Conservation (phyloP, 1,139 yeast genomes). For the Trichomonascaceae sp. region DNA sequence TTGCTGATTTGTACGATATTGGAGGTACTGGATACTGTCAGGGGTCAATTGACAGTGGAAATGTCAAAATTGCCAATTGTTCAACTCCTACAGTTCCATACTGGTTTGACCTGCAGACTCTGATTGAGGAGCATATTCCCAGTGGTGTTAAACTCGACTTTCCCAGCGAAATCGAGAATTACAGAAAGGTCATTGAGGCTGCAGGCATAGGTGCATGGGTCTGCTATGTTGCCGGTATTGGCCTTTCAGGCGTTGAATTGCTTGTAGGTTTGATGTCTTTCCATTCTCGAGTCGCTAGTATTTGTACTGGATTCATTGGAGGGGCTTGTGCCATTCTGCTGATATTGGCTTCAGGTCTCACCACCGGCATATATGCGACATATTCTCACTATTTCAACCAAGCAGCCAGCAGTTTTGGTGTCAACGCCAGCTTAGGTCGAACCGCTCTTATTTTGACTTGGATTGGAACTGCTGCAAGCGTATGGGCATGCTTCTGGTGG, state of each 20-base stretch:
- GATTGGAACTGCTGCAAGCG: slow-evolving; percentile 39
- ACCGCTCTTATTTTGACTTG: slow-evolving; percentile 40
- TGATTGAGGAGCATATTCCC: slow-evolving; percentile 42
- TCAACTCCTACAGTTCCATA: slow-evolving; percentile 39
- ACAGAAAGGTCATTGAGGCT: slow-evolving; percentile 33
- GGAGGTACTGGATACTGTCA: slow-evolving; percentile 74
- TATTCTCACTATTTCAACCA: slow-evolving; percentile 38
- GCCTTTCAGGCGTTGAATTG: slow-evolving; percentile 36
- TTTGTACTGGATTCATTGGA: slow-evolving; percentile 31
- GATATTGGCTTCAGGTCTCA: slow-evolving; percentile 36
- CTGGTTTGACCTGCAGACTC: slow-evolving; percentile 55
- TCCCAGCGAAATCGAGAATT: slow-evolving; percentile 32
- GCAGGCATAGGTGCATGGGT: slow-evolving; percentile 44
- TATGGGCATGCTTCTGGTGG: slow-evolving; percentile 39
- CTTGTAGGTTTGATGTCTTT: slow-evolving; percentile 38
- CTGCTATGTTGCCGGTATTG: slow-evolving; percentile 41
- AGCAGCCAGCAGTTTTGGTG: slow-evolving; percentile 33
- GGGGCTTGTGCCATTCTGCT: slow-evolving; percentile 26
- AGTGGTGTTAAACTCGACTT: slow-evolving; percentile 24
- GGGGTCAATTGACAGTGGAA: slow-evolving; percentile 35
- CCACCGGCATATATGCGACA: slow-evolving; percentile 41
- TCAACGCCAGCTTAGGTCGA: slow-evolving; percentile 35
- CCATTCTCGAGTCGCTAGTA: slow-evolving; percentile 33
- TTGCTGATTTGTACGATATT: slow-evolving; percentile 56
- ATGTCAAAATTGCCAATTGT: slow-evolving; percentile 36